Evolutionary conservation across 176 grass and related monocot genomes (phyloP), one percentile per base, ranked within the genome.

Genomic region (Calamus simplicifolius): DNA sequence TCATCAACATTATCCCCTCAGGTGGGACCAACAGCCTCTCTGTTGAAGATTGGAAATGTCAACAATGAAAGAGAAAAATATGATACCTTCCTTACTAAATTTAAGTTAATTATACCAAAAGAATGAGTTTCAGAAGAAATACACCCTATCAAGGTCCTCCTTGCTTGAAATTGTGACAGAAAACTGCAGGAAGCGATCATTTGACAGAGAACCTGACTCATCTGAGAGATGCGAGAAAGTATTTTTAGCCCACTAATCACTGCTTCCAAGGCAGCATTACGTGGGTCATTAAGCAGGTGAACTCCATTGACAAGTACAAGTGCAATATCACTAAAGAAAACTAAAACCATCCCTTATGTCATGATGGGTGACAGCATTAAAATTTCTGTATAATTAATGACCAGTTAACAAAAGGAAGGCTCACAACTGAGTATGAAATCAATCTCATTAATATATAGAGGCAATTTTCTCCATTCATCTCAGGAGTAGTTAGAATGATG

Each of bases 131-230:
- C 21, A 23, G 21, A 23, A 23, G 21, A 23, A 23, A 23, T 23
- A 23, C 21, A 23, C 21, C 21, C 21, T 77, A 90, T 86, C 86
- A 62, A 95, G 82, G 57, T 95, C 91, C 23, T 84, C 74, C 54
- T 81, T 79, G 77, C 90, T 96, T 77, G 86, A 81, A 61, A 96
- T 90, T 64, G 86, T 96, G 29, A 83, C 86, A 66, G 91, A 96
- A 96, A 79, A 90, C 83, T 68, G 91, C 77, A 96, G 30, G 51
- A 96, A 90, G 31, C 86, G 79, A 76, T 82, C 91, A 77, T 63
- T 71, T 54, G 80, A 77, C 61, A 96, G 52, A 73, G 91, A 71
- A 79, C 29, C 25, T 60, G 68, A 81, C 63, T 70, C 91, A 90
- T 85, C 56, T 79, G 59, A 66, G 64, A 26, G 61, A 71, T 63